These are phyloP conservation scores for Fusarium setosum DNA, from an alignment of 2,329 filamentous ascomycete genomes.

Conservation along the genomic window DNA sequence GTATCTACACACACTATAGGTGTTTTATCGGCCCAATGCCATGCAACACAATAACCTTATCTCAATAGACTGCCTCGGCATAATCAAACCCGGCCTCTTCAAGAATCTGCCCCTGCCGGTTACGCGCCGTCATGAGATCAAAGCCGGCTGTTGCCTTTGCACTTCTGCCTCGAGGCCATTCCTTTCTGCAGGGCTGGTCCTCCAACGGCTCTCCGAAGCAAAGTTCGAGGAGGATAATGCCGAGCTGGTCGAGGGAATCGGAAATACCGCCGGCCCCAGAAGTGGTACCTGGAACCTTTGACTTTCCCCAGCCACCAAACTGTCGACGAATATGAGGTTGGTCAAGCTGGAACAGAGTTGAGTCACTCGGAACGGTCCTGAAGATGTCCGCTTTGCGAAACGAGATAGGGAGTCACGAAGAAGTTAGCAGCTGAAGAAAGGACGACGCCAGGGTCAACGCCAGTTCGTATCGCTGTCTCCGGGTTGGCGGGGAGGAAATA, in stretches of 20 bases:
- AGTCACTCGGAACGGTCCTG: not conserved
- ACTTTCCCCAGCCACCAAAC: not conserved
- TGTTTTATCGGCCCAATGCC: too few species aligned
- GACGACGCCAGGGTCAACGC: not conserved
- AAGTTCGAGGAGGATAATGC: slow-evolving; percentile 1
- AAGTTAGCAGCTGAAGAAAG: not conserved
- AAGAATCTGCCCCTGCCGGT: not conserved
- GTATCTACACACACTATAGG: too few species aligned
- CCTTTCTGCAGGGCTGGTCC: slow-evolving; percentile 9
- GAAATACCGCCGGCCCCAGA: not conserved
- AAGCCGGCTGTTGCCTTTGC: not conserved
- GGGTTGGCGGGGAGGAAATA: not conserved
- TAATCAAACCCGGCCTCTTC: not conserved
- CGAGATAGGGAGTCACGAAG: not conserved
- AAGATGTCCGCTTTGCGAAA: not conserved
- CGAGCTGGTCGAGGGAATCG: not conserved
- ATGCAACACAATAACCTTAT: too few species aligned
- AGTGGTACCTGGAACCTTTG: not conserved
- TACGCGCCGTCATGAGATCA: not conserved
- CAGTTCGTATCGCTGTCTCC: not conserved
- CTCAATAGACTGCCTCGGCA: not conserved
- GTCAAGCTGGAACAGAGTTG: not conserved
- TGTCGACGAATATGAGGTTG: not conserved
- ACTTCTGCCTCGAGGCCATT: not conserved
- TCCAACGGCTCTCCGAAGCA: not conserved